Evolutionary conservation across 1,139 yeast species (phyloP), one percentile per base, ranked within the genome.

Genomic region (Diutina pseudorugosa): DNA sequence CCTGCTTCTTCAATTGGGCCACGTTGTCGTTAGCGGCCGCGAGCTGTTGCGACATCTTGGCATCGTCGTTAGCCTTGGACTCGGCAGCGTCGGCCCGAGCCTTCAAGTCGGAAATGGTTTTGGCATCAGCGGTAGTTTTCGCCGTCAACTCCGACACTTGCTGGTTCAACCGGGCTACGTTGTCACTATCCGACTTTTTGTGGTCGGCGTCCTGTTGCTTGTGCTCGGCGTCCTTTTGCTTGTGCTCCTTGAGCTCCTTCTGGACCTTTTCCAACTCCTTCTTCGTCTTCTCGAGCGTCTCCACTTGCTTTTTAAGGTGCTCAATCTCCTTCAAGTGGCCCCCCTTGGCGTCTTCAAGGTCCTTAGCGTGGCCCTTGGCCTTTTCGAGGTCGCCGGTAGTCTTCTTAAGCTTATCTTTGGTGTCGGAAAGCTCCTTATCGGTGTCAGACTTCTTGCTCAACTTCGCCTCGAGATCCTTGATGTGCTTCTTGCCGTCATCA

Each of bases 1-100:
- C 6, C 18, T 42, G 23, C 19, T 42, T 18, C 14, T 42, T 5
- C 25, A 42, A 42, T 7, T 5, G 11, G 16, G 16, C 36, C 36
- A 30, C 36, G 36, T 30, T 30, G n/a, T 30, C 36, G 6, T 30
- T 12, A 14, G n/a, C 36, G 11, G 36, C 16, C 30, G 3, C 30
- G 11, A 27, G 11, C 36, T 30, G 14, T 14, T 30, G 8, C 36
- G n/a, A 30, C 36, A 4, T 9, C 36, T n/a, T 18, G 42, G 42
- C 20, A n/a, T n/a, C 42, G 20, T 16, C 20, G 20, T 11, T 40
- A n/a, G 42, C 33, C 47, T 21, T 44, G 33, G 33, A 9, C 27
- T 44, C 47, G 47, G 30, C 47, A 16, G 47, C 19, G 6, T 21
- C 33, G 47, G 47, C 45, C 45, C 45, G 45, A 14, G 45, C 25